These are phyloP conservation scores for Botrytis deweyae DNA, from an alignment of 2,329 filamentous ascomycete species.

Conservation along the genomic window DNA sequence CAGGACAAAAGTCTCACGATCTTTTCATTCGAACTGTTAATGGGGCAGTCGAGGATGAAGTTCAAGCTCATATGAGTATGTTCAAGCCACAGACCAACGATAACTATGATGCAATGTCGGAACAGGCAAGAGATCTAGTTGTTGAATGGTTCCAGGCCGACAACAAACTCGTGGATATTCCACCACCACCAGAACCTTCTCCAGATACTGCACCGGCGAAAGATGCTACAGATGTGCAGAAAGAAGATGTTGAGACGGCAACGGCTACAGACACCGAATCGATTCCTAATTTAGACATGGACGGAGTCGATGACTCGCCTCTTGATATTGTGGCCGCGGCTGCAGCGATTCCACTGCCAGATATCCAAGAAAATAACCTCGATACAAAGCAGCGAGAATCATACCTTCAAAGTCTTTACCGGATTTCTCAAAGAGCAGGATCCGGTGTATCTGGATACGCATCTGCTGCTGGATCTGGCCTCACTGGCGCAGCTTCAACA, in stretches of 20 bases:
- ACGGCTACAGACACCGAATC: conserved; percentile 8
- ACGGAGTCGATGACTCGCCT: conserved; percentile 7
- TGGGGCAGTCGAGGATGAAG: conserved; percentile 32
- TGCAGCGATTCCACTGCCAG: conserved; percentile 13
- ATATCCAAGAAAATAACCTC: conserved; percentile 21
- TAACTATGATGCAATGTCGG: conserved; percentile 30
- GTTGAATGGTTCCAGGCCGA: conserved; percentile 26
- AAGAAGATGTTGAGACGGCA: not conserved
- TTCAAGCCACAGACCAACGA: conserved; percentile 32
- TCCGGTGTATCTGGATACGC: conserved; percentile 17
- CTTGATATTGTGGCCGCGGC: conserved; percentile 19
- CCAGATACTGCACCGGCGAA: not conserved
- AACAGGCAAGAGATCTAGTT: conserved; percentile 25
- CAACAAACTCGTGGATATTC: conserved; percentile 9
- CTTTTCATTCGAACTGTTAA: conserved; percentile 31
- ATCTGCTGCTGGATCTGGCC: conserved; percentile 6
- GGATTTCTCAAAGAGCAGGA: conserved; percentile 15
- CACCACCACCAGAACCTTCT: conserved; percentile 4
- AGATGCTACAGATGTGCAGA: not conserved
- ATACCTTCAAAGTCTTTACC: conserved; percentile 22
- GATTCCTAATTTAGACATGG: conserved; percentile 7
- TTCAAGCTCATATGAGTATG: conserved; percentile 36
- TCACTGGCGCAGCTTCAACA: conserved; percentile 6
- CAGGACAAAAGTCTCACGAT: conserved; percentile 20
- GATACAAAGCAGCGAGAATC: conserved; percentile 15